Evolutionary conservation across 2,329 filamentous ascomycete species (phyloP), one percentile per base, ranked within the genome.

Genomic region (Cercospora beticola): DNA sequence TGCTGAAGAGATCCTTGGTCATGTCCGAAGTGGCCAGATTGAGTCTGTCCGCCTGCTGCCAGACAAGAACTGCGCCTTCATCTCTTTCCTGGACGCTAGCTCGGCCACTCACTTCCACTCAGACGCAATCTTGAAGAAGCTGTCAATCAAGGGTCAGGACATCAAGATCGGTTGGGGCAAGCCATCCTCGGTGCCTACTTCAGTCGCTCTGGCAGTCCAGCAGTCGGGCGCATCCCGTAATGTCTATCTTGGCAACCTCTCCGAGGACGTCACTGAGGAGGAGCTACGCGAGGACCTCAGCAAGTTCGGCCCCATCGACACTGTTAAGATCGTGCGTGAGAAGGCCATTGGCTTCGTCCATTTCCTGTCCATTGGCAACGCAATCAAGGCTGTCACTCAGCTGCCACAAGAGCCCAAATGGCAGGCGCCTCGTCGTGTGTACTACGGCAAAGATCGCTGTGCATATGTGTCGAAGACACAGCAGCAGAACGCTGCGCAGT

Each of bases 81-180:
- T 99, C 79, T 99, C 95, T 7, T 99, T 99, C 85, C 86, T 99
- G 73, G 95, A 99, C 78, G 93, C 94, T 76, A 97, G 94, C 83
- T 97, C 95, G 31, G 95, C 95, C 66, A 98, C 94, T 23, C 95
- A 99, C 80, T 99, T 99, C 84, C 95, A 99, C 85, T 99, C 95
- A 21, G 95, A 99, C 86, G 95, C 95, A 74, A 99, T 99, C 82
- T 88, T 99, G 87, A 99, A 99, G 86, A 99, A 98, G 86, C 88
- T 99, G 79, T 94, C 94, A 76, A 97, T 99, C 84, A 94, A 97
- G 82, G 94, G 94, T 28, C 95, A 98, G 84, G 95, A 99, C 80
- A 97, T 99, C 85, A 99, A 99, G 86, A 94, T 99, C 76, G 95
- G 95, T 71, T 99, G 95, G 95, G 95, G 95, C 72, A 99, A 99